Evolutionary conservation across 805 yeast genomes (phyloP).

Genomic region (Yarrowia alimentaria): DNA sequence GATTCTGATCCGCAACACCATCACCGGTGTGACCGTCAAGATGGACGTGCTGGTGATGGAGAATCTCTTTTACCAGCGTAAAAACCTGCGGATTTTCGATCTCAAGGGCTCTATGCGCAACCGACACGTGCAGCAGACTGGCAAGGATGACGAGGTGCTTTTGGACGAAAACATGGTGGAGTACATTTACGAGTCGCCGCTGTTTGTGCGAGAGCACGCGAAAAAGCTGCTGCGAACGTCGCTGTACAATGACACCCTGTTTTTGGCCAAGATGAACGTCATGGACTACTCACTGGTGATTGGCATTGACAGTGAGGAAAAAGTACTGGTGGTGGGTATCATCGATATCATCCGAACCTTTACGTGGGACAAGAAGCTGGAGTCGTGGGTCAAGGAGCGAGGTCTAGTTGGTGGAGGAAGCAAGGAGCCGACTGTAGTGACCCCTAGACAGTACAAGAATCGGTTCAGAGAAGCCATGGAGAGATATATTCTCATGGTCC

Average conservation of each 20-base stretch:
- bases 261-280: conserved; percentile 93
- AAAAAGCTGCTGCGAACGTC: conserved; percentile 83
- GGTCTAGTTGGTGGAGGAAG: conserved; percentile 82
- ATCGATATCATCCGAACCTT: conserved; percentile 92
- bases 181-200: conserved; percentile 92
- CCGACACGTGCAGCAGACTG: conserved; percentile 94
- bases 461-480: conserved; percentile 98
- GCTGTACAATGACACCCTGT: conserved; percentile 90
- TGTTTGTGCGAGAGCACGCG: conserved; percentile 89
- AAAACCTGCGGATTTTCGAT: conserved; percentile 84
- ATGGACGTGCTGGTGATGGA: conserved; percentile 96
- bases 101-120: conserved; percentile 97
- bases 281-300: conserved; percentile 97
- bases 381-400: conserved; percentile 97
- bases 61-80: conserved; percentile 80
- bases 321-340: conserved; percentile 83
- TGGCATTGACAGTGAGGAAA: conserved; percentile 69
- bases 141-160: conserved; percentile 89
- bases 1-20: conserved; percentile 77
- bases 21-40: conserved; percentile 70
- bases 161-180: conserved; percentile 98
- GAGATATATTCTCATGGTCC: conserved; percentile 88
- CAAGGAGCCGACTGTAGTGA: conserved; percentile 93
- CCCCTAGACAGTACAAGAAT: conserved; percentile 92
- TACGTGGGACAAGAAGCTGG: conserved; percentile 98